These are phyloP conservation scores for Leishmania tarentolae DNA, from an alignment of 208 protist genomes.

Conservation along the genomic window DNA sequence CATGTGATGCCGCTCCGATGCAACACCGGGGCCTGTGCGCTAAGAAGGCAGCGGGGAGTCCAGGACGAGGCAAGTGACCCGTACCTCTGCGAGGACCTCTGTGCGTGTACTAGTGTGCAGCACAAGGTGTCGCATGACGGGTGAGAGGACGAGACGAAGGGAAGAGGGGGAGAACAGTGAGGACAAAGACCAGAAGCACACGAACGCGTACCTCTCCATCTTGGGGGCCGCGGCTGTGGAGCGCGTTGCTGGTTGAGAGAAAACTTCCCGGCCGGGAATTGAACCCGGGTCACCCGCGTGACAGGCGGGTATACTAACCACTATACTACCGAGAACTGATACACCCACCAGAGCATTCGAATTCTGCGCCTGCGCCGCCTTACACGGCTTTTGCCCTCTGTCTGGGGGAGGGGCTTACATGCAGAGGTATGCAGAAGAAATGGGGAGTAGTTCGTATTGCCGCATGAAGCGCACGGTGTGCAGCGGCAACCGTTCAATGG, in stretches of 20 bases:
- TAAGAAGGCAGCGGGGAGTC: not conserved
- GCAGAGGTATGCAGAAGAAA: not conserved
- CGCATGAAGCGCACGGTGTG: too few species aligned
- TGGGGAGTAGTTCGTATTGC: not conserved
- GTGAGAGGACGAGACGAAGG: not conserved
- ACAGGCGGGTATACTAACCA: slow-evolving; percentile 26
- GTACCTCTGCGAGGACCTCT: not conserved
- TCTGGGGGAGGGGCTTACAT: not conserved
- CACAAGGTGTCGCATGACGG: not conserved
- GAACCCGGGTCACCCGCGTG: slow-evolving; percentile 24
- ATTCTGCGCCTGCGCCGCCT: not conserved
- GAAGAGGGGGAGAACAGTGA: not conserved
- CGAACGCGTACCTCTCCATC: not conserved
- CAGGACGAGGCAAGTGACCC: not conserved
- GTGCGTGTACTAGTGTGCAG: not conserved
- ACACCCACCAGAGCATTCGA: not conserved
- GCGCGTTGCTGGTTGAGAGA: not conserved
- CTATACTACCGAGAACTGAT: slow-evolving; percentile 23
- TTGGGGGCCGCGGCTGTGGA: not conserved
- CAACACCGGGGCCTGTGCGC: not conserved
- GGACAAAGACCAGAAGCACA: not conserved
- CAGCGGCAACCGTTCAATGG: not conserved
- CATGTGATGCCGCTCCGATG: not conserved
- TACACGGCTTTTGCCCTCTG: not conserved
- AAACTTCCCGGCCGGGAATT: slow-evolving; percentile 24